phyloP scores from a whole-genome alignment of 2,329 filamentous ascomycete genomes.

The Xylaria sp. region DNA sequence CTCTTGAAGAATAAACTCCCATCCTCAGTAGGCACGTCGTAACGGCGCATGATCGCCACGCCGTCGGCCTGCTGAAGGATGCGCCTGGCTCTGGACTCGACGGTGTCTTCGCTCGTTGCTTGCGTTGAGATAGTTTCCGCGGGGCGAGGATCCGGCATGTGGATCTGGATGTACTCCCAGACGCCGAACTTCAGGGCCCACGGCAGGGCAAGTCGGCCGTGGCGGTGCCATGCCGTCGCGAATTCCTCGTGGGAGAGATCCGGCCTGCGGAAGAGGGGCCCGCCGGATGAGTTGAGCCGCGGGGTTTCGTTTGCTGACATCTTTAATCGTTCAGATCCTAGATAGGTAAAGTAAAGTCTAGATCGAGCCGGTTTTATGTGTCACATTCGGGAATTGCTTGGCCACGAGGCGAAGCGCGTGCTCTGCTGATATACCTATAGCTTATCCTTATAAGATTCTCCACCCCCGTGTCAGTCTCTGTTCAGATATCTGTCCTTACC shows the following conservation, averaged over 20 bases:
- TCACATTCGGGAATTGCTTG: not conserved
- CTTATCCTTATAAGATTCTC: not conserved
- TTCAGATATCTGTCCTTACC: not conserved
- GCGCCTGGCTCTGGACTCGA: slow-evolving; percentile 25
- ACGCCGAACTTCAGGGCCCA: slow-evolving; percentile 36
- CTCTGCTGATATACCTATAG: not conserved
- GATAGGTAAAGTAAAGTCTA: slow-evolving; percentile 9
- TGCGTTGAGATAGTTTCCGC: not conserved
- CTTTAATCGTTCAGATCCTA: not conserved
- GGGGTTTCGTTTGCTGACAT: slow-evolving; percentile 22
- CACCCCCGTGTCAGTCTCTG: not conserved
- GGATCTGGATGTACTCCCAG: slow-evolving; percentile 40
- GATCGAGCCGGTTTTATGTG: not conserved
- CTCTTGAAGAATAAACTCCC: slow-evolving; percentile 29
- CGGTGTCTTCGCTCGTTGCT: not conserved
- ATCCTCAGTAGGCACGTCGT: slow-evolving; percentile 13
- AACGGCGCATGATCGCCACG: slow-evolving; percentile 36
- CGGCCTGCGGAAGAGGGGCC: slow-evolving; percentile 34
- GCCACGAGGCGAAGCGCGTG: not conserved
- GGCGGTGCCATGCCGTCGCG: slow-evolving; percentile 35
- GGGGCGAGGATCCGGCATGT: slow-evolving; percentile 26
- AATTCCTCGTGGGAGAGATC: slow-evolving; percentile 36
- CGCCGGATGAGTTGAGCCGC: slow-evolving; percentile 27
- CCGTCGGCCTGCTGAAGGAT: slow-evolving; percentile 35
- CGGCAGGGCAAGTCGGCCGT: slow-evolving; percentile 32